Conservation (phyloP, 2,329 filamentous ascomycete species). For the Fusarium sp. region DNA sequence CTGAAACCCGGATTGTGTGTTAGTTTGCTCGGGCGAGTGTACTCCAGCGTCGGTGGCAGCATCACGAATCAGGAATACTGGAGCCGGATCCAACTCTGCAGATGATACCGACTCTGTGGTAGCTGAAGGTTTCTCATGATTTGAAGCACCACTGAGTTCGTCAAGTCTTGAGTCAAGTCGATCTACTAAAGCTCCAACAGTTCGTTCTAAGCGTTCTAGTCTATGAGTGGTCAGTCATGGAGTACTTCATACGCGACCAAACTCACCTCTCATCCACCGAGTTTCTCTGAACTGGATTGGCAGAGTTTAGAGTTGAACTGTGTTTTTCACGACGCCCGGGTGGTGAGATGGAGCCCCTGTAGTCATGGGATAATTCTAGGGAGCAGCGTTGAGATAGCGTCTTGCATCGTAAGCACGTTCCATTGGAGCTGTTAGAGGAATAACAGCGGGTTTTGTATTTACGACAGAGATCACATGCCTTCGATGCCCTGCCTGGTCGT, state of each 20-base stretch:
- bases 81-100: constrained; percentile 35
- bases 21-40: constrained; percentile 29
- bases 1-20: background rate
- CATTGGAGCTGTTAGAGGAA: constrained; percentile 9
- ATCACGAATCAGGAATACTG: constrained; percentile 49
- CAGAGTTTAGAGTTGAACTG: rapidly evolving
- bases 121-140: background rate
- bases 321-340: background rate
- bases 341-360: constrained; percentile 1
- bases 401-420: constrained; percentile 46
- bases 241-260: rapidly evolving
- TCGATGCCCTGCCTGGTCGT: constrained; percentile 44
- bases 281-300: background rate
- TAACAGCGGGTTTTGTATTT: constrained; percentile 50
- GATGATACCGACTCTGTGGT: background rate
- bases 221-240: background rate
- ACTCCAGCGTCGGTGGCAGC: constrained; percentile 47
- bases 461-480: constrained; percentile 47
- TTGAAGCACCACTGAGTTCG: background rate
- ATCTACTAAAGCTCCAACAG: constrained; percentile 28
- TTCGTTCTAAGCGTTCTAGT: constrained; percentile 30
- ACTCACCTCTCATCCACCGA: constrained; percentile 20
- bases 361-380: background rate
- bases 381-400: constrained; percentile 47
- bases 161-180: constrained; percentile 30